Percentiles rank a stretch among this genome's conserved stretches.
Evolutionary conservation across 1,284 basidiomycete genomes (phyloP).

Genomic region (Papiliotrema fonsecae): DNA sequence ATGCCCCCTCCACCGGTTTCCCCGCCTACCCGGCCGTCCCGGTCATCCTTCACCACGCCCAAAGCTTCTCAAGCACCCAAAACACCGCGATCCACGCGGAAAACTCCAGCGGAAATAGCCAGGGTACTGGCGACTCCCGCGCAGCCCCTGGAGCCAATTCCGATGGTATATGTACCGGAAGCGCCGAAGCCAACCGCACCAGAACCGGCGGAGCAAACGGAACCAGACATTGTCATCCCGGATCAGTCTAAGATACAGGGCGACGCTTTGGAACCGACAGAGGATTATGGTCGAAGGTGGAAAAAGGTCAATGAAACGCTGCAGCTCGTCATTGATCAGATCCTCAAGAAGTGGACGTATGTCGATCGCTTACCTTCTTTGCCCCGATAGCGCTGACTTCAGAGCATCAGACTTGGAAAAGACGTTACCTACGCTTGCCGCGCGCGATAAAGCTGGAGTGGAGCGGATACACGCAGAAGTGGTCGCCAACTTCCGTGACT

Average conservation of each 20-base stretch:
- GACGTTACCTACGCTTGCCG: conserved; percentile 25
- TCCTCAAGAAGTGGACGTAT: conserved; percentile 43
- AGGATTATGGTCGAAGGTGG: conserved; percentile 40
- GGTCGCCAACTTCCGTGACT: conserved; percentile 14
- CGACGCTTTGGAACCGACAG: conserved; percentile 6
- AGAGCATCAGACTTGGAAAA: conserved; percentile 18
- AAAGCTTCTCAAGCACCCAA: conserved; percentile 1
- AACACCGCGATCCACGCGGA: conserved; percentile 4
- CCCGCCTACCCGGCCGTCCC: neutral
- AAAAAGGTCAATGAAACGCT: conserved; percentile 35
- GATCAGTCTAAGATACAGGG: neutral
- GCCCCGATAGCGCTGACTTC: neutral
- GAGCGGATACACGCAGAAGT: conserved; percentile 17
- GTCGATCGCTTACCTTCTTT: conserved; percentile 8
- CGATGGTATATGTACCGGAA: too few relatives aligned
- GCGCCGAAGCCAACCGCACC: too few relatives aligned
- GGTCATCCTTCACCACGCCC: neutral
- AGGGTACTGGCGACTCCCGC: conserved; percentile 16
- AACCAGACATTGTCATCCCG: neutral
- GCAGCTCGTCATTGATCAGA: conserved; percentile 37
- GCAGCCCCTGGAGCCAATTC: conserved; percentile 14
- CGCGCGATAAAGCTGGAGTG: conserved; percentile 17
- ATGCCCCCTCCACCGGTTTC: neutral
- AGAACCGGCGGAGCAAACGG: neutral
- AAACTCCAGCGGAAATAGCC: conserved; percentile 1